A percentile compares a stretch with the other conserved stretches of the same genome.
Conservation (phyloP, 129 eudicot genomes). For the Flaveria trinervia region DNA sequence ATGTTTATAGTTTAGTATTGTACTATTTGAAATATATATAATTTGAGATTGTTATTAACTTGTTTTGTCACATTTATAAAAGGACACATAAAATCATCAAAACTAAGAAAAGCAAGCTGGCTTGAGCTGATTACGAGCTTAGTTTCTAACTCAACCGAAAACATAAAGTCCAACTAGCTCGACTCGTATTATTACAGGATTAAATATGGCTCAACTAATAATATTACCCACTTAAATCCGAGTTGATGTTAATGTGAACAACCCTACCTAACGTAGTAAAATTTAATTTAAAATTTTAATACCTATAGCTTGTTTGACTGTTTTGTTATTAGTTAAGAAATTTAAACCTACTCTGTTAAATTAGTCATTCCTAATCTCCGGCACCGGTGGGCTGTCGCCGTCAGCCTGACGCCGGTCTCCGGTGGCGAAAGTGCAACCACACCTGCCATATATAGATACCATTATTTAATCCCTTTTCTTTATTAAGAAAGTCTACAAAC, state of each 20-base stretch:
- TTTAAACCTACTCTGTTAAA: not conserved
- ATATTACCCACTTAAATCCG: too few relatives aligned
- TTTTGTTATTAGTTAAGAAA: not conserved
- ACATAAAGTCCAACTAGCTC: too few relatives aligned
- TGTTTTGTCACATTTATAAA: not conserved
- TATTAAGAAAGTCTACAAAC: not conserved
- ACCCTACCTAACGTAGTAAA: not conserved
- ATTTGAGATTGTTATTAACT: not conserved
- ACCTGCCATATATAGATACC: not conserved
- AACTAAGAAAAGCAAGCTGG: not conserved
- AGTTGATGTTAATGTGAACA: too few relatives aligned
- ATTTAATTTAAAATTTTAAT: not conserved
- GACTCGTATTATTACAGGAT: too few relatives aligned
- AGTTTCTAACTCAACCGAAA: not conserved
- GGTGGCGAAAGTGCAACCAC: conserved; percentile 2
- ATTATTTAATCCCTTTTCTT: not conserved
- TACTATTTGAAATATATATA: not conserved
- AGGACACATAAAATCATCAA: not conserved
- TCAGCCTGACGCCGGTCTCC: not conserved
- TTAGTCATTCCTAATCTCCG: not conserved
- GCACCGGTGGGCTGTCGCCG: not conserved
- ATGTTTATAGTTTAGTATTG: not conserved
- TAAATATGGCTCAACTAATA: too few relatives aligned
- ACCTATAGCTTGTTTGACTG: too few relatives aligned
- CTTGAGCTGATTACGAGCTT: not conserved